These are phyloP conservation scores for Epichloe festucae DNA, from an alignment of 2,329 filamentous ascomycete species.

Conservation along the genomic window DNA sequence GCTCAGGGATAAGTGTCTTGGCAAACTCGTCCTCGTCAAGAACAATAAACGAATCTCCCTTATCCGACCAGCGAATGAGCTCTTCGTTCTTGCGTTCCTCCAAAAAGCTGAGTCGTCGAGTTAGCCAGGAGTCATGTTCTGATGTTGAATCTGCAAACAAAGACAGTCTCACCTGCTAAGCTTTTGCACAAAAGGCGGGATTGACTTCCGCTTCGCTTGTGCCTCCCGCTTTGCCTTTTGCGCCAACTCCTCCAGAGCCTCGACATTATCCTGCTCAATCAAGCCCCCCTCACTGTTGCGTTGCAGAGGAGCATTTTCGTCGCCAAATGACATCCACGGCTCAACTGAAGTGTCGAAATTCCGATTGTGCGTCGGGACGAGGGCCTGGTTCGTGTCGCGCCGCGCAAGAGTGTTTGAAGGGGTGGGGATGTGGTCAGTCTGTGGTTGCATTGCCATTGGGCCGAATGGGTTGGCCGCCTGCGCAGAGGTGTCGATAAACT, in stretches of 20 bases:
- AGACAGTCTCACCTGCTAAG: conserved; percentile 64
- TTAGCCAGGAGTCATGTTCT: not conserved
- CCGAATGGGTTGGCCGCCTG: conserved; percentile 24
- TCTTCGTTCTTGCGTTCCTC: conserved; percentile 89
- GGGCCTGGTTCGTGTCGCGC: conserved; percentile 35
- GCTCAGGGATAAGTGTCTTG: conserved; percentile 87
- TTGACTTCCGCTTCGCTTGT: conserved; percentile 82
- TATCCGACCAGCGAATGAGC: conserved; percentile 91
- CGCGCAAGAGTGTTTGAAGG: conserved; percentile 40
- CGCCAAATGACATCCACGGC: conserved; percentile 28
- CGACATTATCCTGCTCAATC: conserved; percentile 55
- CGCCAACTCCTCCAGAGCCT: conserved; percentile 67
- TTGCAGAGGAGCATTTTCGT: conserved; percentile 25
- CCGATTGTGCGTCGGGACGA: conserved; percentile 31
- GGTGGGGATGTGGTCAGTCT: conserved; percentile 20
- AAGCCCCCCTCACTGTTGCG: conserved; percentile 22
- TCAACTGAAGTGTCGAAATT: conserved; percentile 28
- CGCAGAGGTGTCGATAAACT: conserved; percentile 23
- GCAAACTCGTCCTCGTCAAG: conserved; percentile 97
- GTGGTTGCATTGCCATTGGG: conserved; percentile 24
- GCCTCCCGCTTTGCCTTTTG: conserved; percentile 75
- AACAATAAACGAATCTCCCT: conserved; percentile 92
- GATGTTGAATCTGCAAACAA: not conserved
- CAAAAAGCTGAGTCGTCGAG: conserved; percentile 53
- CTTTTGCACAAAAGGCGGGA: conserved; percentile 96